Evolutionary conservation across 1,284 basidiomycete species (phyloP), one percentile per base, ranked within the genome.

Genomic region (Microstroma glucosiphilum): DNA sequence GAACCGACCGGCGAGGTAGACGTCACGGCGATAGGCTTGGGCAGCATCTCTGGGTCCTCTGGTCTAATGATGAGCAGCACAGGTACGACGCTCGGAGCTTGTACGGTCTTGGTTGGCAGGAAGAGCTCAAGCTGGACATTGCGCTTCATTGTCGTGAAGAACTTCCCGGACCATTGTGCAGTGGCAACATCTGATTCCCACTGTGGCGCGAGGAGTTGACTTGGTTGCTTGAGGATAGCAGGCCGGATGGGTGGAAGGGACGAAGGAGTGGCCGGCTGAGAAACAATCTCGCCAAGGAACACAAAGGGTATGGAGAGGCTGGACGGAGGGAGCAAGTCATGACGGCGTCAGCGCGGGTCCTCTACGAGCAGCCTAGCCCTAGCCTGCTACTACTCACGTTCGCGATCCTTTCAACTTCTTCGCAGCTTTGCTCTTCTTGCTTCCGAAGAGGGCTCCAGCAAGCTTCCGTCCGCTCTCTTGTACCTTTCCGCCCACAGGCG

Each of bases 221-320:
- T 58, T 12, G 60, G 62, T 40, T 63, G 57, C 41, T 62, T 26
- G 23, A 74, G 65, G 23, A 72, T 66, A 40, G 64, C 59, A 8
- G 69, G 68, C 46, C 65, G 71, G 54, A 72, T 62, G n/a, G 62
- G 62, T 1, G 69, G 67, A 0, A 69, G 71, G 40, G 66, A 41
- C 0, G 70, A 67, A 6, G 70, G 70, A 23, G 71, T 67, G 6
- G 70, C 69, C 21, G 65, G 70, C 56, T 70, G 59, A 13, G 61
- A 51, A 7, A 71, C 69, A 1, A 67, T 66, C 51, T 75, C 73
- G 40, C 73, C 73, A n/a, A 68, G 53, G 41, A 75, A 75, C 64
- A 75, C 63, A 59, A 75, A 75, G 13, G 73, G 72, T 30, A 75
- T 54, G 13, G 72, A 69, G 53, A 75, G 63, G 25, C 62, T 65